Evolutionary conservation across 2,329 filamentous ascomycete genomes (phyloP), one percentile per base, ranked within the genome.

Genomic region (Penicillium sp.): DNA sequence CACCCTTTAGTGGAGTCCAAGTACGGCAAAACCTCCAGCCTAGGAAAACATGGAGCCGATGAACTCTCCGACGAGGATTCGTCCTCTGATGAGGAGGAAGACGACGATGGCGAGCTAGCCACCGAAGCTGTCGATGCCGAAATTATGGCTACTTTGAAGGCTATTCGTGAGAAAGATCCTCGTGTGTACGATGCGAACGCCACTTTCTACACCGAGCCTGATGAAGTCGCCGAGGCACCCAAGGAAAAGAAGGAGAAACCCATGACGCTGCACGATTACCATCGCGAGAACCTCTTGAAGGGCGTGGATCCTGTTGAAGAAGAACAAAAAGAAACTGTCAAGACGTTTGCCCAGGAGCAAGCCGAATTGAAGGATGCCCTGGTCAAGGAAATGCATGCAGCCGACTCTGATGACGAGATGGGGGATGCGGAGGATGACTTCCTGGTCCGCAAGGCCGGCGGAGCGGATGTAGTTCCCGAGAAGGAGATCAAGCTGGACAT

Each of bases 101-200:
- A 98, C 70, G 94, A 98, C 68, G 89, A 91, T 30, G 95, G 90
- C 57, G 91, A 95, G 68, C 83, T 99, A 13, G 92, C 89, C 33
- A 97, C 93, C 16, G 89, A 91, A 71, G 88, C 88, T 37, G 84
- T 98, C 46, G 95, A 99, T 75, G 86, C 88, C 14, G 89, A 97
- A 72, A 96, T 98, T 68, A 88, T 89, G 51, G 92, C 89, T 26
- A 97, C 93, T 0, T 83, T 99, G 25, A 84, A 91, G 65, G 95
- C 95, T 45, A 93, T 99, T 72, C 88, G 89, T 69, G 89, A 86
- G 71, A 98, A 96, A 76, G 95, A 99, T 71, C 95, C 95, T 30
- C 85, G 91, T 55, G 88, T 99, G 54, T 97, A 97, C 81, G 91
- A 98, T 76, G 84, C 87, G 63, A 84, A 88, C 37, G 84, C 84